phyloP scores from a whole-genome alignment of 1,284 basidiomycete species.

The Megacollybia platyphylla region DNA sequence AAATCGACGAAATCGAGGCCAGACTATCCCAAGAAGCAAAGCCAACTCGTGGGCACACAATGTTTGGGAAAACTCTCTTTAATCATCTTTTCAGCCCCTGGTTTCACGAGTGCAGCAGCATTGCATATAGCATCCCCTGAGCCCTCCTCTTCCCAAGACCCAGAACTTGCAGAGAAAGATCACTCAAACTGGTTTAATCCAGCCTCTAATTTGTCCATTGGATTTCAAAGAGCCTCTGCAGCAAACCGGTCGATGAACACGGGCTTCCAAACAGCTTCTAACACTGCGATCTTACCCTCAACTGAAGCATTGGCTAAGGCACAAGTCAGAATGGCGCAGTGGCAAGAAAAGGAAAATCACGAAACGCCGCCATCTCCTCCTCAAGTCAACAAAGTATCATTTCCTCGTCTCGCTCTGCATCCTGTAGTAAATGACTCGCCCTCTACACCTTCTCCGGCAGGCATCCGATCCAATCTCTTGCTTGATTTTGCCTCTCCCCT shows the following conservation, averaged over 20 bases:
- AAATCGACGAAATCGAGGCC: constrained; percentile 41
- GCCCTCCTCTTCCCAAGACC: constrained; percentile 22
- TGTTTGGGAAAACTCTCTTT: too few relatives aligned
- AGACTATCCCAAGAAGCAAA: constrained; percentile 25
- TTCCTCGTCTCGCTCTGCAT: background rate
- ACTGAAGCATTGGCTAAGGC: constrained; percentile 45
- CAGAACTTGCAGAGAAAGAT: constrained; percentile 26
- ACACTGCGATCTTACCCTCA: constrained; percentile 35
- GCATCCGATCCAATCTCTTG: constrained; percentile 11
- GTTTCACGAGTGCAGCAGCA: constrained; percentile 12
- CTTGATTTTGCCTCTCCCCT: constrained; percentile 10
- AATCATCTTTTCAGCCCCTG: constrained; percentile 6
- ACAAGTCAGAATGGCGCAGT: constrained; percentile 32
- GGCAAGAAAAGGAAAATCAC: constrained; percentile 37
- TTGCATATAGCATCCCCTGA: constrained; percentile 5
- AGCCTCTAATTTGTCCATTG: constrained; percentile 13
- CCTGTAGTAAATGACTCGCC: constrained; percentile 14
- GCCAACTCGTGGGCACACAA: background rate
- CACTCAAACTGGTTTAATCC: constrained; percentile 45
- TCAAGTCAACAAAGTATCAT: constrained; percentile 9
- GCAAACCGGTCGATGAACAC: background rate
- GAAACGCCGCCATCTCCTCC: constrained; percentile 3
- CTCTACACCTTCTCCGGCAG: constrained; percentile 19
- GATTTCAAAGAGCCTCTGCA: constrained; percentile 23
- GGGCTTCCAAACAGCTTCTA: constrained; percentile 14